These are phyloP conservation scores for Collybia mongolica DNA, from an alignment of 768 basidiomycete genomes.

Conservation along the genomic window DNA sequence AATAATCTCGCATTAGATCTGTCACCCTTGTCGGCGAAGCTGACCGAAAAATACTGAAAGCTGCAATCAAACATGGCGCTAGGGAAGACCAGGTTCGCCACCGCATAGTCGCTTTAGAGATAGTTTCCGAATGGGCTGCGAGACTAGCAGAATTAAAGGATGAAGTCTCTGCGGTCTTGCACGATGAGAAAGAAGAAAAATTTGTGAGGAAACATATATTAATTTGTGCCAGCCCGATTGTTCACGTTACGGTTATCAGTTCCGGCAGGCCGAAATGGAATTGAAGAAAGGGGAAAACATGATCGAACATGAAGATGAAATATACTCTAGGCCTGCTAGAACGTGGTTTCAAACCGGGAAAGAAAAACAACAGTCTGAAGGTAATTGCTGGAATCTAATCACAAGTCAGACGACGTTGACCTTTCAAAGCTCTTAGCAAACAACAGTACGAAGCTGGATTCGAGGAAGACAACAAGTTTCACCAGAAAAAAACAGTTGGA, in stretches of 20 bases:
- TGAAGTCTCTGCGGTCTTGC: conserved; percentile 77
- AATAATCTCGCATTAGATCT: conserved; percentile 50
- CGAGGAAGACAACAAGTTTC: conserved; percentile 28
- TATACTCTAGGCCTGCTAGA: conserved; percentile 88
- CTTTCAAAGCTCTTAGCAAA: conserved; percentile 66
- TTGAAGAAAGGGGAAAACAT: conserved; percentile 93
- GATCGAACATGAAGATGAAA: conserved; percentile 90
- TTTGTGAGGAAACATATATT: conserved; percentile 45
- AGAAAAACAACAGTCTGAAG: conserved; percentile 80
- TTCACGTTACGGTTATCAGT: conserved; percentile 34
- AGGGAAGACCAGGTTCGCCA: conserved; percentile 83
- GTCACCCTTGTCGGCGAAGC: conserved; percentile 94
- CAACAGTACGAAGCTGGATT: conserved; percentile 65
- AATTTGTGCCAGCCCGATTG: conserved; percentile 5
- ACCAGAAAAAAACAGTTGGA: conserved; percentile 33
- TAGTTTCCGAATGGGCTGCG: conserved; percentile 65
- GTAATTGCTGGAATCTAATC: conserved; percentile 32
- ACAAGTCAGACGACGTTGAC: neutral
- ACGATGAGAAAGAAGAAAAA: conserved; percentile 96
- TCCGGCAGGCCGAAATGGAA: conserved; percentile 94
- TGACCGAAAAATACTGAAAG: conserved; percentile 95
- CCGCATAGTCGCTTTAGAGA: conserved; percentile 80
- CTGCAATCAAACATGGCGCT: conserved; percentile 85
- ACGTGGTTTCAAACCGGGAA: conserved; percentile 97
- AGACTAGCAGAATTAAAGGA: conserved; percentile 68